phyloP scores from a whole-genome alignment of 1,139 yeast genomes.

The Wickerhamomyces sp. region DNA sequence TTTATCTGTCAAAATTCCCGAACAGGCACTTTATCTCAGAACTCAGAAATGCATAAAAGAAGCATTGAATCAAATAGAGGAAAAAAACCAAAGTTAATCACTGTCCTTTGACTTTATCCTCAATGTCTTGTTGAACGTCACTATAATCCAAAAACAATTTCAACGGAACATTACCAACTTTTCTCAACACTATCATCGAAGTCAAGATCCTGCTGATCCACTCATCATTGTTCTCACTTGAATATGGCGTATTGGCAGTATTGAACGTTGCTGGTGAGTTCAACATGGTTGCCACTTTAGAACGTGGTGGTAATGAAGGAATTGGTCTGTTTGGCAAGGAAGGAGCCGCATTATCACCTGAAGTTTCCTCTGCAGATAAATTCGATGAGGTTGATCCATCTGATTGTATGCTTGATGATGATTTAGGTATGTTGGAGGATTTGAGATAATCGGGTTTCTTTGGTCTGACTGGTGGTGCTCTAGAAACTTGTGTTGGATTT shows the following conservation, averaged over 20 bases:
- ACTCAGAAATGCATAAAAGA: too few relatives aligned
- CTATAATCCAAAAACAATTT: conserved; percentile 15
- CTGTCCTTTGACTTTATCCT: too few relatives aligned
- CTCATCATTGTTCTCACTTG: conserved; percentile 19
- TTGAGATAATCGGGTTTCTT: conserved; percentile 5
- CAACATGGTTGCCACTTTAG: conserved; percentile 9
- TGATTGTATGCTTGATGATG: conserved; percentile 1
- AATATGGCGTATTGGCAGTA: conserved; percentile 4
- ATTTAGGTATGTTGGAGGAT: conserved; percentile 4
- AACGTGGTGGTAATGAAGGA: conserved; percentile 18
- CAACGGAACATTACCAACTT: conserved; percentile 14
- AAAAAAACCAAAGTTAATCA: too few relatives aligned
- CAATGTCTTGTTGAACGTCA: conserved; percentile 17
- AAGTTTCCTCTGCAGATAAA: conserved; percentile 4
- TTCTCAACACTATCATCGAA: conserved; percentile 15
- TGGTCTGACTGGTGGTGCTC: conserved; percentile 14
- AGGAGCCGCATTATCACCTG: conserved; percentile 21
- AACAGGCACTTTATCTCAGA: too few relatives aligned
- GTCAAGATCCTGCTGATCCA: conserved; percentile 23
- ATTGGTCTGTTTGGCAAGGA: conserved; percentile 20
- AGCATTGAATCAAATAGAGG: too few relatives aligned
- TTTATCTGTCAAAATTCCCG: too few relatives aligned
- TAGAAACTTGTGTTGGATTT: too few relatives aligned
- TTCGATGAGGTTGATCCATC: conserved; percentile 1
- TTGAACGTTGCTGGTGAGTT: conserved; percentile 8